Evolutionary conservation across 345 rosid species (phyloP).

Genomic region (Arabis hirsuta): DNA sequence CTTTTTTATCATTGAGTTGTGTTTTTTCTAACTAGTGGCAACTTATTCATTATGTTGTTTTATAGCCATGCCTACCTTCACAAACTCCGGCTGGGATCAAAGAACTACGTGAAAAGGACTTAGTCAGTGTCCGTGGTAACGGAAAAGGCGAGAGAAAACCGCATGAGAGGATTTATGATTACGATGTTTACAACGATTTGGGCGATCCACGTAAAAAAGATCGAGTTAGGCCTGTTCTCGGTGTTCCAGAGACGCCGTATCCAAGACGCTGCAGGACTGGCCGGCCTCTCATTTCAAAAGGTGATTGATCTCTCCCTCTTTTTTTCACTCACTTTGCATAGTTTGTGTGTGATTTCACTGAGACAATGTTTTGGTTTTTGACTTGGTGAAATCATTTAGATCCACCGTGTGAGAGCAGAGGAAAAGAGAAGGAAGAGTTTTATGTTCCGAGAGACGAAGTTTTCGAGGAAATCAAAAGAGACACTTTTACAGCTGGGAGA

Average conservation of each 20-base stretch:
- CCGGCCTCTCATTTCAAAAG: constrained; percentile 63
- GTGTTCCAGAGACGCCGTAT: constrained; percentile 71
- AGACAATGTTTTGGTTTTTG: constrained; percentile 3
- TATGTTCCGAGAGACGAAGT: constrained; percentile 94
- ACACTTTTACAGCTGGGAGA: constrained; percentile 82
- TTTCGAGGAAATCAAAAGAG: constrained; percentile 91
- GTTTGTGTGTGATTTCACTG: not conserved
- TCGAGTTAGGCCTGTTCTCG: constrained; percentile 69
- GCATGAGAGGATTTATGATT: constrained; percentile 84
- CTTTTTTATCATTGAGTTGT: not conserved
- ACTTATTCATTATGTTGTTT: constrained; percentile 5
- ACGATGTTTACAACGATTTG: constrained; percentile 76
- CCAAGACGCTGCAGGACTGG: constrained; percentile 96
- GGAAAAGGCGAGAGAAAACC: constrained; percentile 75
- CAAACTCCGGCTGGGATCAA: constrained; percentile 75
- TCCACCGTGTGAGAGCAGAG: constrained; percentile 70
- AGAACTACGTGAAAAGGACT: constrained; percentile 75
- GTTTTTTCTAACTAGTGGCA: not conserved
- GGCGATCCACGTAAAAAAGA: constrained; percentile 83
- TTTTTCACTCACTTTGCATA: constrained; percentile 9
- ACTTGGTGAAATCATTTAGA: constrained; percentile 47
- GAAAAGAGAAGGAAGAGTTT: constrained; percentile 79
- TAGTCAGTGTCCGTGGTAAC: constrained; percentile 64
- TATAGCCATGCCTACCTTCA: constrained; percentile 71
- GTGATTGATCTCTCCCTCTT: constrained; percentile 43